phyloP scores from a whole-genome alignment of 306 rosid species.

The Geum urbanum region DNA sequence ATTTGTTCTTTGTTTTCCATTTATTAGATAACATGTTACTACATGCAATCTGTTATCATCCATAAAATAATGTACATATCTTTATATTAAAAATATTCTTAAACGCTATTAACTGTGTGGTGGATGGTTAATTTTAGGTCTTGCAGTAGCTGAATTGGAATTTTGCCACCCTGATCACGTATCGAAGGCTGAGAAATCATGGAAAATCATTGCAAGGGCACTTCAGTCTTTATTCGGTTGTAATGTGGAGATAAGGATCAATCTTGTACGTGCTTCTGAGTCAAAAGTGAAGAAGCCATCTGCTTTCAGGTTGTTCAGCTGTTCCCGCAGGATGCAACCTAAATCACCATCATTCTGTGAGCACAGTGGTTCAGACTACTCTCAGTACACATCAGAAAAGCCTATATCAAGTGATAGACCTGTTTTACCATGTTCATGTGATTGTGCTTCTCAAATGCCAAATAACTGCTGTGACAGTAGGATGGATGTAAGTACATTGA shows the following conservation, averaged over 20 bases:
- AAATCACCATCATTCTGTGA: constrained; percentile 42
- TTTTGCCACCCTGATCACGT: constrained; percentile 50
- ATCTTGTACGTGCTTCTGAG: constrained; percentile 38
- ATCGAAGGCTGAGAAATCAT: constrained; percentile 69
- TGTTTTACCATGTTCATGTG: constrained; percentile 32
- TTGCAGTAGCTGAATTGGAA: constrained; percentile 67
- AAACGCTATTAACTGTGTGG: constrained; percentile 1
- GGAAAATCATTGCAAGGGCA: constrained; percentile 68
- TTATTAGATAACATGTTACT: not conserved
- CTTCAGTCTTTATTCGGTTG: constrained; percentile 58
- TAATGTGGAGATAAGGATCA: constrained; percentile 72
- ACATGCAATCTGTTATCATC: not conserved
- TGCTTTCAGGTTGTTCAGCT: constrained; percentile 49
- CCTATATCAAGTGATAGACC: constrained; percentile 39
- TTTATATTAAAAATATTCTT: not conserved
- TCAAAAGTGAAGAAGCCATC: constrained; percentile 48
- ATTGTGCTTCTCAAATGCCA: constrained; percentile 38
- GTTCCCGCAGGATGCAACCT: constrained; percentile 47
- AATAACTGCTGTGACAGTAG: constrained; percentile 29
- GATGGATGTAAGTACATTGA: constrained; percentile 42
- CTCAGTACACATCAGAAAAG: constrained; percentile 36
- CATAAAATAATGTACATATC: not conserved
- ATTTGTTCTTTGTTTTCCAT: not conserved
- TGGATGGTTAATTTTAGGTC: constrained; percentile 42
- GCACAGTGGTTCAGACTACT: constrained; percentile 43